Evolutionary conservation across 768 basidiomycete genomes (phyloP).

Genomic region (Hypholoma fasciculare): DNA sequence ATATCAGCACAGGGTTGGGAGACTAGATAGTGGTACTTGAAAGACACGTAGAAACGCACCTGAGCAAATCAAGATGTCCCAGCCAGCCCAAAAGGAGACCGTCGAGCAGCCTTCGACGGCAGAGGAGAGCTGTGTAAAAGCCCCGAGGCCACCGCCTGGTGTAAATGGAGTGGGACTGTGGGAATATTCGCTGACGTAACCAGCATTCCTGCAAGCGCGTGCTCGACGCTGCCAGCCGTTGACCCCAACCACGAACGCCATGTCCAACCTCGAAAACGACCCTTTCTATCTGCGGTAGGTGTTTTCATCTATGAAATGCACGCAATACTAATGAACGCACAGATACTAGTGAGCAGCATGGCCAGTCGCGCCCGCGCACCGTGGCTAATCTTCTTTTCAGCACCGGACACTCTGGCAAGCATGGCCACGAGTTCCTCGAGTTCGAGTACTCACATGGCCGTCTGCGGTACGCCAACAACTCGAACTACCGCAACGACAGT

Average conservation of each 20-base stretch:
- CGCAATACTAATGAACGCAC: neutral
- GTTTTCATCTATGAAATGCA: neutral
- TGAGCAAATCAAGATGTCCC: neutral
- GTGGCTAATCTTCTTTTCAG: constrained; percentile 35
- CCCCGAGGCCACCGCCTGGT: neutral
- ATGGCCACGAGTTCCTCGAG: constrained; percentile 97
- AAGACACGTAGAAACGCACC: neutral
- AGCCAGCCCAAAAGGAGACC: neutral
- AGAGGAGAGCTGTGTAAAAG: neutral
- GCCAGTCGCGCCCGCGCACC: neutral
- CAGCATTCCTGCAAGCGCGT: neutral
- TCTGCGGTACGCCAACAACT: constrained; percentile 97
- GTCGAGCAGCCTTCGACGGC: neutral
- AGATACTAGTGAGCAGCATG: constrained; percentile 48
- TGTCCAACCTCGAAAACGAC: constrained; percentile 61
- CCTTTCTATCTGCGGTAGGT: constrained; percentile 79
- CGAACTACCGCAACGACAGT: constrained; percentile 97
- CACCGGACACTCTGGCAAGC: constrained; percentile 98
- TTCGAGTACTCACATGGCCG: constrained; percentile 98
- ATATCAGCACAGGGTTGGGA: neutral
- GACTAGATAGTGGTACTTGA: neutral
- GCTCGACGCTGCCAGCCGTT: neutral
- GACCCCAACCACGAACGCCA: constrained; percentile 16
- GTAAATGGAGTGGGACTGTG: neutral
- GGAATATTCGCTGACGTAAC: constrained; percentile 1